A percentile compares a stretch with the other conserved stretches of the same genome.
Conservation (phyloP, 257 asterid genomes). For the Rhazya stricta region DNA sequence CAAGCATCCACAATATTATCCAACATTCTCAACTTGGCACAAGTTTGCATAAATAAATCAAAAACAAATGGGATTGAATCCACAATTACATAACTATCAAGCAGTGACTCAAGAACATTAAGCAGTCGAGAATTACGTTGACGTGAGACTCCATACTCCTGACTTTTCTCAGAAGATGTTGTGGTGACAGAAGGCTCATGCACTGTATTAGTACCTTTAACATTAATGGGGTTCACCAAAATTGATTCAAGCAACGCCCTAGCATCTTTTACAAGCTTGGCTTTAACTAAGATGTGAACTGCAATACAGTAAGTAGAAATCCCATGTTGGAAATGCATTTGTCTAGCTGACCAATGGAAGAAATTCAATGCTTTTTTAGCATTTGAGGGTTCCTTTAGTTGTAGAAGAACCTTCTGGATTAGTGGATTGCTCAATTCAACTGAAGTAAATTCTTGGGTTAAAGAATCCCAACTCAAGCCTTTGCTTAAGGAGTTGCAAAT, state of each 20-base stretch:
- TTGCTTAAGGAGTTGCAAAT: constrained; percentile 44
- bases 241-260: constrained; percentile 56
- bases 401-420: constrained; percentile 44
- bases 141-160: not conserved
- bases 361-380: constrained; percentile 66
- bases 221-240: constrained; percentile 24
- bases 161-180: not conserved
- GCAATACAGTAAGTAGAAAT: constrained; percentile 46
- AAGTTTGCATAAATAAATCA: constrained; percentile 67
- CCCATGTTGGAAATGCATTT: constrained; percentile 37
- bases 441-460: constrained; percentile 38
- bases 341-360: constrained; percentile 69
- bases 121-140: constrained; percentile 13
- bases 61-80: constrained; percentile 69
- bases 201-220: constrained; percentile 6
- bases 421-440: constrained; percentile 36
- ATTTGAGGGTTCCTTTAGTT: constrained; percentile 53
- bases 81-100: constrained; percentile 38
- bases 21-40: constrained; percentile 64
- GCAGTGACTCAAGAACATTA: constrained; percentile 49
- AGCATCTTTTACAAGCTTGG: constrained; percentile 65
- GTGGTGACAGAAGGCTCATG: not conserved
- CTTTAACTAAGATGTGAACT: constrained; percentile 71
- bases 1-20: constrained; percentile 48
- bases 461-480: constrained; percentile 48